These are phyloP conservation scores for Leccinum barrowsii DNA, from an alignment of 768 basidiomycete species.

Conservation along the genomic window DNA sequence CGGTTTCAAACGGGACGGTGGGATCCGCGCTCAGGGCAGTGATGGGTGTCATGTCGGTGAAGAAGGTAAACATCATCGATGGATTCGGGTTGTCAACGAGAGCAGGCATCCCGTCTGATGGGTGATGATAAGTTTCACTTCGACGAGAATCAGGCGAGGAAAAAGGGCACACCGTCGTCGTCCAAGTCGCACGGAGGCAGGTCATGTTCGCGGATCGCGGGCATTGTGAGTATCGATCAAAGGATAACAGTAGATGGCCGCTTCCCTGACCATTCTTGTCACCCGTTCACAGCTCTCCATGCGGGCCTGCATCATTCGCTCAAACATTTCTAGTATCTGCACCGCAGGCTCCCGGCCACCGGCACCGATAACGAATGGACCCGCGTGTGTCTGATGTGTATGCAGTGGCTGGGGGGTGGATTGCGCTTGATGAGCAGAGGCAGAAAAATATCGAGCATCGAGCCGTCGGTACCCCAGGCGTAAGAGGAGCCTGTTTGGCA, in stretches of 20 bases:
- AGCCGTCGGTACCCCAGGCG: conserved; percentile 8
- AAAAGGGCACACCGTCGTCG: conserved; percentile 34
- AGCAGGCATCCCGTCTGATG: conserved; percentile 46
- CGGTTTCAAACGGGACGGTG: conserved; percentile 31
- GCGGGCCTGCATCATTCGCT: conserved; percentile 67
- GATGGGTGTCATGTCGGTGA: conserved; percentile 54
- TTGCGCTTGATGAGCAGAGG: conserved; percentile 11
- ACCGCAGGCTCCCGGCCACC: conserved; percentile 40
- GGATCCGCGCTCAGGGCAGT: conserved; percentile 41
- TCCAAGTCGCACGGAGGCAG: conserved; percentile 25
- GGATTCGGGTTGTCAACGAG: conserved; percentile 52
- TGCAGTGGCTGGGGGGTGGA: conserved; percentile 10
- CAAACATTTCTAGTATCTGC: conserved; percentile 63
- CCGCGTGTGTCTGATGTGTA: conserved; percentile 12
- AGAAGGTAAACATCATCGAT: conserved; percentile 60
- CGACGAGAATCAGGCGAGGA: conserved; percentile 4
- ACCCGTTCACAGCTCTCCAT: conserved; percentile 75
- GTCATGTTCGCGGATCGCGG: conserved; percentile 28
- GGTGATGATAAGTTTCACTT: neutral
- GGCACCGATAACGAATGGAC: conserved; percentile 28
- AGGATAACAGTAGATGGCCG: conserved; percentile 9
- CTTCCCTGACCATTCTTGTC: conserved; percentile 47
- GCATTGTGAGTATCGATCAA: conserved; percentile 17
- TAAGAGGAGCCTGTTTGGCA: conserved; percentile 9
- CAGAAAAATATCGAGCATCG: conserved; percentile 12